phyloP scores from a whole-genome alignment of 495 filamentous ascomycete species.

The Neurospora tetraspora region DNA sequence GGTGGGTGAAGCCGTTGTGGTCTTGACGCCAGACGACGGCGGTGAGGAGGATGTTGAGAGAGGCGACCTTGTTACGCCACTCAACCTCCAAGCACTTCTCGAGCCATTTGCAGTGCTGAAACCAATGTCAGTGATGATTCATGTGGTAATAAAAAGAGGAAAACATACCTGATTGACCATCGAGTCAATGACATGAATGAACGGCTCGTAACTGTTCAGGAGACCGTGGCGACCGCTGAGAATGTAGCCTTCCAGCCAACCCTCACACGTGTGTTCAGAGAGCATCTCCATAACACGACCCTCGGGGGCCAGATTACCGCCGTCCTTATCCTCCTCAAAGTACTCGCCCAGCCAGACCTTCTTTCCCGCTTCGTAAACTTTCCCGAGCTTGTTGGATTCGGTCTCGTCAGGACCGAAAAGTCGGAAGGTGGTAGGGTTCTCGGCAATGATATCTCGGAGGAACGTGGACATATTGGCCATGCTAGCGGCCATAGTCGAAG shows the following conservation, averaged over 20 bases:
- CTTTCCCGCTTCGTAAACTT: constrained; percentile 58
- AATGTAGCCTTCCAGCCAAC: constrained; percentile 67
- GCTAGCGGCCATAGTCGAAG: constrained; percentile 38
- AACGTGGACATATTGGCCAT: constrained; percentile 57
- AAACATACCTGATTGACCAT: constrained; percentile 56
- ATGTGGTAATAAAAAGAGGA: not conserved
- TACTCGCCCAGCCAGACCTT: constrained; percentile 71
- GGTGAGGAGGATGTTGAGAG: constrained; percentile 65
- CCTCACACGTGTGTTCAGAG: constrained; percentile 64
- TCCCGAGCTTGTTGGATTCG: constrained; percentile 61
- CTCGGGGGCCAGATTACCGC: constrained; percentile 52
- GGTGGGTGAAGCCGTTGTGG: constrained; percentile 72
- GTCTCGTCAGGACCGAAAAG: constrained; percentile 70
- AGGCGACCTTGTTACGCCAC: constrained; percentile 57
- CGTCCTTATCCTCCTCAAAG: constrained; percentile 59
- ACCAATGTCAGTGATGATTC: constrained; percentile 4
- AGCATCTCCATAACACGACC: constrained; percentile 73
- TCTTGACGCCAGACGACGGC: constrained; percentile 70
- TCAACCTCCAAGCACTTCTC: constrained; percentile 65
- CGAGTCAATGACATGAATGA: constrained; percentile 68
- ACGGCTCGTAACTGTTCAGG: constrained; percentile 69
- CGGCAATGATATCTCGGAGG: constrained; percentile 49
- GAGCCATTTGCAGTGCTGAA: constrained; percentile 66
- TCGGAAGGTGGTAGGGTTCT: constrained; percentile 54
- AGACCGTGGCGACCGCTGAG: constrained; percentile 61